Conservation (phyloP, 805 yeast species). For the Wickerhamiella qilinensis region DNA sequence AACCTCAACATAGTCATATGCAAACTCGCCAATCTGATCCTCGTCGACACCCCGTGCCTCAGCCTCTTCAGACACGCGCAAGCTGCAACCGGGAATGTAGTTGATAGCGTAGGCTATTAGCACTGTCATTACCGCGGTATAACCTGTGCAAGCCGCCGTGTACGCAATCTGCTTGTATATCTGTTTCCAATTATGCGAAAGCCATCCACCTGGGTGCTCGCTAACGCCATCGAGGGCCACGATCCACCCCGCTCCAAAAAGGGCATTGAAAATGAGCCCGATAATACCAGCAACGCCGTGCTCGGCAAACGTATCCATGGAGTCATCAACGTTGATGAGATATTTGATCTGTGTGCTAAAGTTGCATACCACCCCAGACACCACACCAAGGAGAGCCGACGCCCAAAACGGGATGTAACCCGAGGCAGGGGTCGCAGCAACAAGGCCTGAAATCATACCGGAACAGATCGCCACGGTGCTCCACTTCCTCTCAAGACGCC, state of each 20-base stretch:
- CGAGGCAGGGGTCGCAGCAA: conserved; percentile 92
- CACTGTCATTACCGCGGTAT: conserved; percentile 60
- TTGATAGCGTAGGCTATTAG: conserved; percentile 58
- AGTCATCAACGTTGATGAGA: conserved; percentile 69
- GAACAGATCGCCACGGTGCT: conserved; percentile 91
- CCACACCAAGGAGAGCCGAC: conserved; percentile 67
- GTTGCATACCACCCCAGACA: conserved; percentile 73
- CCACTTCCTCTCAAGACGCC: conserved; percentile 76
- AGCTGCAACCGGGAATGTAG: conserved; percentile 62
- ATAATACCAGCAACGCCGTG: conserved; percentile 94
- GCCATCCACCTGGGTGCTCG: conserved; percentile 82
- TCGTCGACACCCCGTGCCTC: conserved; percentile 89
- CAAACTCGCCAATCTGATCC: conserved; percentile 95
- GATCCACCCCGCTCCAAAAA: conserved; percentile 77
- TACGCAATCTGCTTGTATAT: conserved; percentile 81
- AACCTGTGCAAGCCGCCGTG: conserved; percentile 57
- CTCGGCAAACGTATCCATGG: conserved; percentile 93
- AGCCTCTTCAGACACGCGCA: conserved; percentile 70
- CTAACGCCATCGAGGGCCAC: conserved; percentile 82
- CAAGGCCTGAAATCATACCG: conserved; percentile 88
- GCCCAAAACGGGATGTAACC: conserved; percentile 89
- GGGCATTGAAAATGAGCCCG: conserved; percentile 76
- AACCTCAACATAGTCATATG: conserved; percentile 96
- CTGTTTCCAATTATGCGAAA: conserved; percentile 79
- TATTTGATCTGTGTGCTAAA: conserved; percentile 79